These are phyloP conservation scores for Pichia sp. DNA, from an alignment of 1,139 yeast species.

Conservation along the genomic window DNA sequence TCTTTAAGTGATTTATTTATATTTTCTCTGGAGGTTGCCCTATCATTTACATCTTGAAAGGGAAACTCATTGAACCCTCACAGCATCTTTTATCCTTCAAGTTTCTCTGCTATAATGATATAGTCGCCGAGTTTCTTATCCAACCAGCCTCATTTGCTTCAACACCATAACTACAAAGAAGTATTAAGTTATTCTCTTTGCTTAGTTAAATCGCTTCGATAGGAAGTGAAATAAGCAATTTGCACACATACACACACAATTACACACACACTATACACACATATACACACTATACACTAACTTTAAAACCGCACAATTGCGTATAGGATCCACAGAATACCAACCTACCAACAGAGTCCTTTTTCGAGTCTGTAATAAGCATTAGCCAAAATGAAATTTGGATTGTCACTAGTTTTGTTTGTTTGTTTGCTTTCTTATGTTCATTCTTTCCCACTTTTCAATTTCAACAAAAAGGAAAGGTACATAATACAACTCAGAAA, in stretches of 20 bases:
- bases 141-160: not conserved
- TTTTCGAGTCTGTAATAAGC: not conserved
- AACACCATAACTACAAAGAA: not conserved
- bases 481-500: slow-evolving; percentile 38
- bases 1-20: not conserved
- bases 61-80: not conserved
- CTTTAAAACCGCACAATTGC: not conserved
- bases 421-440: slow-evolving; percentile 2
- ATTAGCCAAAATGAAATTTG: not conserved
- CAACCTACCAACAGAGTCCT: not conserved
- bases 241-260: not conserved
- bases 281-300: not conserved
- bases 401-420: not conserved
- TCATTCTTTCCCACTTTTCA: slow-evolving; percentile 14
- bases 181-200: not conserved
- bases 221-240: too few species aligned
- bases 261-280: not conserved
- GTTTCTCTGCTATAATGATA: too few species aligned
- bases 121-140: too few species aligned
- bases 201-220: not conserved
- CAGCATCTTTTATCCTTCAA: too few species aligned
- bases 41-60: not conserved
- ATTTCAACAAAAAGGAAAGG: slow-evolving; percentile 15
- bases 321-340: not conserved
- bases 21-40: not conserved